Conservation (phyloP, 345 rosid species). For the Aegle marmelos region DNA sequence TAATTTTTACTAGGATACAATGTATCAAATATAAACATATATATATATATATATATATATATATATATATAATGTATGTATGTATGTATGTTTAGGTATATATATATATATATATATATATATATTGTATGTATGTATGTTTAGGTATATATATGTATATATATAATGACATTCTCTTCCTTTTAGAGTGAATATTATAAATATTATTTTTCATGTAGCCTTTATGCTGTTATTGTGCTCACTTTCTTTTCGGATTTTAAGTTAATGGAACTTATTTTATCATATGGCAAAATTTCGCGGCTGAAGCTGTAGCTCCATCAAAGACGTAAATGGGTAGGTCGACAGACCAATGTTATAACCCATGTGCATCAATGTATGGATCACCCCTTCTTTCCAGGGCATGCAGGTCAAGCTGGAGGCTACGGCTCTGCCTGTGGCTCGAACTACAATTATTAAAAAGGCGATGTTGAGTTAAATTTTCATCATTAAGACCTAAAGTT, state of each 20-base stretch:
- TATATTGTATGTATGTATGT: no score
- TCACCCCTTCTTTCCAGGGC: constrained; percentile 68
- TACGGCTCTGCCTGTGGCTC: constrained; percentile 68
- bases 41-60: no score
- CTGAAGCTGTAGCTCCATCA: constrained; percentile 70
- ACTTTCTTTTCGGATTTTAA: background rate
- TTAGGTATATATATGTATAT: no score
- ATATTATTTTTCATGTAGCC: background rate
- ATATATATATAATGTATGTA: no score
- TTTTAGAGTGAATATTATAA: background rate
- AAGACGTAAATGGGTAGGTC: constrained; percentile 51
- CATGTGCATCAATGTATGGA: constrained; percentile 73
- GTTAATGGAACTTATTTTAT: background rate
- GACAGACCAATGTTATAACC: constrained; percentile 80
- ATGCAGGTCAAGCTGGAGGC: constrained; percentile 55
- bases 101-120: no score
- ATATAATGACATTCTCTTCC: no score
- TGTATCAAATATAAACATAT: no score
- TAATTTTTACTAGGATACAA: no score
- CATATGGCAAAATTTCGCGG: constrained; percentile 82
- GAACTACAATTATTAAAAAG: constrained; percentile 59
- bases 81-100: no score
- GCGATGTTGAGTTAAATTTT: background rate
- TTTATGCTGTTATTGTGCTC: background rate
- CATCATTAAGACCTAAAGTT: background rate